Evolutionary conservation across 2,329 filamentous ascomycete species (phyloP).

Genomic region (Talaromyces sp.): DNA sequence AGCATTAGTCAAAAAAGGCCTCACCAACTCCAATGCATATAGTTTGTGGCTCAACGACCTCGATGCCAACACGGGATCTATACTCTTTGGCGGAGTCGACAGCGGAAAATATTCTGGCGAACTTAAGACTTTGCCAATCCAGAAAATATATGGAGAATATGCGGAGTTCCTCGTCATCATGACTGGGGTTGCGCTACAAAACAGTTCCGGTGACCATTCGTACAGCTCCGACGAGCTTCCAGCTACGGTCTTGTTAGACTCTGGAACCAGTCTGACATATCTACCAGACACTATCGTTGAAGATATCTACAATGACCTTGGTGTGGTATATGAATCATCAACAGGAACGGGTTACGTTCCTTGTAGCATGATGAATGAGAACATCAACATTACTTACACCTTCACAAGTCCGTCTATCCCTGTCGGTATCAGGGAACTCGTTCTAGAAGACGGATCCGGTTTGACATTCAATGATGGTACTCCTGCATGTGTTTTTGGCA

Average conservation of each 20-base stretch:
- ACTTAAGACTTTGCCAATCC: conserved; percentile 65
- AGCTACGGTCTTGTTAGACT: conserved; percentile 41
- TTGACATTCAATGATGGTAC: conserved; percentile 34
- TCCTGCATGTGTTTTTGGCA: conserved; percentile 46
- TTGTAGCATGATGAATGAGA: conserved; percentile 50
- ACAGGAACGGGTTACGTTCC: conserved; percentile 54
- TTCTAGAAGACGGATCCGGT: conserved; percentile 46
- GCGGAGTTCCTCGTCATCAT: conserved; percentile 67
- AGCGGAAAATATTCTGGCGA: conserved; percentile 60
- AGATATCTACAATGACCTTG: conserved; percentile 56
- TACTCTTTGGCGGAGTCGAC: conserved; percentile 74
- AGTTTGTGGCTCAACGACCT: conserved; percentile 74
- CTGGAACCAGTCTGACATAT: conserved; percentile 39
- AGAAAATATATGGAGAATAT: conserved; percentile 50
- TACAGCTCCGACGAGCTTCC: conserved; percentile 40
- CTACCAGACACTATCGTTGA: conserved; percentile 34
- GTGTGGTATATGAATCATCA: conserved; percentile 56
- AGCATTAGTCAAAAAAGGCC: conserved; percentile 57
- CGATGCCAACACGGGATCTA: conserved; percentile 60
- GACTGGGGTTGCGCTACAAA: conserved; percentile 52
- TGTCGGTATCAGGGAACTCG: conserved; percentile 55
- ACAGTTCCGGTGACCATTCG: conserved; percentile 20
- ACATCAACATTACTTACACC: conserved; percentile 54
- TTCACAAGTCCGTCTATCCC: conserved; percentile 55
- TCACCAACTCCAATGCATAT: conserved; percentile 65